Conservation (phyloP, 352 stramenopile species). For the Phytophthora pinifolia region DNA sequence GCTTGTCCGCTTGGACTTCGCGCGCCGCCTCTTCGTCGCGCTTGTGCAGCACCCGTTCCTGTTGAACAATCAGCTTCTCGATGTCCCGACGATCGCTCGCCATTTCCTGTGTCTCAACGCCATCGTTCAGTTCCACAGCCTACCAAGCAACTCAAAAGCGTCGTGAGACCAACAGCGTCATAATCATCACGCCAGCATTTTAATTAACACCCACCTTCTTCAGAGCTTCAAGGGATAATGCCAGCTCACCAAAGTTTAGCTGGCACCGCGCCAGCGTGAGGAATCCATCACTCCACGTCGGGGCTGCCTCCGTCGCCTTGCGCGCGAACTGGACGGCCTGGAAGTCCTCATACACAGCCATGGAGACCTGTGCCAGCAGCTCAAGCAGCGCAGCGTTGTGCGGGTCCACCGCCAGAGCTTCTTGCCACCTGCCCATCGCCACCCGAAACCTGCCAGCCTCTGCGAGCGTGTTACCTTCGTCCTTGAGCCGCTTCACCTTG, state of each 20-base stretch:
- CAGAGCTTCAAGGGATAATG: conserved; percentile 54
- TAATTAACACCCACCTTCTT: conserved; percentile 27
- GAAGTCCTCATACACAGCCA: conserved; percentile 76
- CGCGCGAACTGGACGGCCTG: conserved; percentile 68
- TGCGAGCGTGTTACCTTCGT: conserved; percentile 78
- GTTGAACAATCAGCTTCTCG: conserved; percentile 34
- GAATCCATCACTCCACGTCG: conserved; percentile 66
- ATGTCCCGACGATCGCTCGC: conserved; percentile 51
- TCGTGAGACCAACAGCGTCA: background rate
- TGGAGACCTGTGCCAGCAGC: conserved; percentile 67
- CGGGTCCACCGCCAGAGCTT: conserved; percentile 50
- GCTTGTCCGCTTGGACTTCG: conserved; percentile 39
- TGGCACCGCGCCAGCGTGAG: conserved; percentile 70
- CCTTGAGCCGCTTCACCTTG: conserved; percentile 66
- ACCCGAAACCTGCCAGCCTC: conserved; percentile 62
- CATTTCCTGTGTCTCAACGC: conserved; percentile 45
- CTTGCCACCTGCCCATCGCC: conserved; percentile 68
- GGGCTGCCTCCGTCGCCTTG: conserved; percentile 52
- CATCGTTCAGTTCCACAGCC: conserved; percentile 47
- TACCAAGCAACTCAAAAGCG: conserved; percentile 18
- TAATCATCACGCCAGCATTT: background rate
- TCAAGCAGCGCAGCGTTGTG: conserved; percentile 59
- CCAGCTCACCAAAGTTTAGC: conserved; percentile 80
- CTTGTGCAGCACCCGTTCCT: conserved; percentile 38
- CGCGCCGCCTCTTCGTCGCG: conserved; percentile 43